A percentile compares a stretch with the other conserved stretches of the same genome.
Evolutionary conservation across 225 moss, liverwort and hornwort genomes (phyloP).

Genomic region (Rhytidiadelphus loreus): DNA sequence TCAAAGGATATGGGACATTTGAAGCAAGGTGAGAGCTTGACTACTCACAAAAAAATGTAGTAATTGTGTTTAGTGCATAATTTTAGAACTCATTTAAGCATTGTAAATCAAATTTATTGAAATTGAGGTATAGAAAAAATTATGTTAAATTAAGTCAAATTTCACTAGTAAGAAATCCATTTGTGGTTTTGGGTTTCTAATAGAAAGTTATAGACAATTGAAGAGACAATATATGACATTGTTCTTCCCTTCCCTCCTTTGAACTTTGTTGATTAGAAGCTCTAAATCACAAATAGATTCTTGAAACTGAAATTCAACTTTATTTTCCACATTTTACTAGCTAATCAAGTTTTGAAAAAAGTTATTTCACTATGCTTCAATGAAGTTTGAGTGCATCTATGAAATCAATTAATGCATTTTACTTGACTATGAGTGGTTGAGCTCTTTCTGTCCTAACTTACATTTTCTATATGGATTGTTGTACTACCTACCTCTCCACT

Average conservation of each 20-base stretch:
- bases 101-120: neutral
- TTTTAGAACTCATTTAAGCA: no score
- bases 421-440: neutral
- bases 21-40: neutral
- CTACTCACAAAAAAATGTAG: accelerated
- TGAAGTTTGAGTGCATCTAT: accelerated
- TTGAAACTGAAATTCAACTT: neutral
- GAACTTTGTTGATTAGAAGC: neutral
- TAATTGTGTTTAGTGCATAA: no score
- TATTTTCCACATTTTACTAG: no score
- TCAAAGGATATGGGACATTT: neutral
- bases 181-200: no score
- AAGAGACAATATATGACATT: neutral
- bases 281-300: accelerated
- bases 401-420: neutral
- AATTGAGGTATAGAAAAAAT: accelerated
- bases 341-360: neutral
- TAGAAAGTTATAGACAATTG: neutral
- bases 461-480: neutral
- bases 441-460: neutral
- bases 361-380: neutral
- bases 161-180: accelerated
- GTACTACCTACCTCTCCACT: neutral
- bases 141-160: neutral
- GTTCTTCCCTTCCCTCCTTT: neutral